Evolutionary conservation across 805 yeast genomes (phyloP).

Genomic region (Candida verbasci): DNA sequence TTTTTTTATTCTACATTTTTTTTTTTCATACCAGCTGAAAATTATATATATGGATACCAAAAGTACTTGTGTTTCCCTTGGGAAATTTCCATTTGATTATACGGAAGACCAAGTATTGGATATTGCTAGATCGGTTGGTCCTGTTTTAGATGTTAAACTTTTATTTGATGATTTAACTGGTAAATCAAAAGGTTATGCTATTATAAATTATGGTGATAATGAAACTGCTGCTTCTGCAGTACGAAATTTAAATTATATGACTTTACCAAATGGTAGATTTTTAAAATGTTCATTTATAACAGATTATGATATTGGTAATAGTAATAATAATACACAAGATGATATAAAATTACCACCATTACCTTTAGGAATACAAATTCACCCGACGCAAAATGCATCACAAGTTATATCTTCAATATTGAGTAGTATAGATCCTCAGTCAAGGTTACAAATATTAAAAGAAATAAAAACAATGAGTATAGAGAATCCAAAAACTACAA

Average conservation of each 20-base stretch:
- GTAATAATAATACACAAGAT: slow-evolving; percentile 10
- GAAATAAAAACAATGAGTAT: slow-evolving; percentile 60
- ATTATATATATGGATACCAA: slow-evolving; percentile 8
- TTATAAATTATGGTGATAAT: slow-evolving; percentile 73
- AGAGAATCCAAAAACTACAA: slow-evolving; percentile 55
- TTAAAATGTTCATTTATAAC: slow-evolving; percentile 56
- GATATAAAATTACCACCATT: slow-evolving; percentile 32
- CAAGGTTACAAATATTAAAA: slow-evolving; percentile 45
- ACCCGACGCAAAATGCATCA: slow-evolving; percentile 35
- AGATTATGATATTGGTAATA: slow-evolving; percentile 10
- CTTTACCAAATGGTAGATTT: slow-evolving; percentile 47
- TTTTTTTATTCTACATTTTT: slow-evolving; percentile 1
- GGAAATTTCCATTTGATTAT: slow-evolving; percentile 87
- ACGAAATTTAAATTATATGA: slow-evolving; percentile 74
- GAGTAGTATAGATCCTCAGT: slow-evolving; percentile 40
- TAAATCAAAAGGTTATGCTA: slow-evolving; percentile 85
- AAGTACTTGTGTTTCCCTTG: slow-evolving; percentile 56
- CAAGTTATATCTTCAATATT: slow-evolving; percentile 45
- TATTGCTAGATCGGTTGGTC: slow-evolving; percentile 83
- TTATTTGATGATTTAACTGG: slow-evolving; percentile 88
- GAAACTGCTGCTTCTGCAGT: slow-evolving; percentile 92
- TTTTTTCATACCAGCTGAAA: neutral
- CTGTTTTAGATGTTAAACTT: slow-evolving; percentile 69
- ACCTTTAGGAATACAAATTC: slow-evolving; percentile 39
- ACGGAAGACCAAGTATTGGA: slow-evolving; percentile 92